Conservation (phyloP, 1,139 yeast species). For the Sugiyamaella japonica region DNA sequence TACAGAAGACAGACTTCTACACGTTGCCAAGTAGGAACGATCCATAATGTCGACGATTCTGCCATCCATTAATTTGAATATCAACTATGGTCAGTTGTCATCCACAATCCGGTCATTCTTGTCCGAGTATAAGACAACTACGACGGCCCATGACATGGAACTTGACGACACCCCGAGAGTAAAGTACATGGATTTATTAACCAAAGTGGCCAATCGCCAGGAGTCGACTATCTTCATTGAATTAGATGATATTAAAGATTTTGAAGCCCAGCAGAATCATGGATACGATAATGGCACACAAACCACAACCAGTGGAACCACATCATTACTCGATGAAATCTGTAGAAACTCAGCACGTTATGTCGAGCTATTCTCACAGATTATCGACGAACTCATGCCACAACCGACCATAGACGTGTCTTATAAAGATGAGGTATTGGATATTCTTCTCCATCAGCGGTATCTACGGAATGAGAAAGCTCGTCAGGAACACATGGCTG, state of each 20-base stretch:
- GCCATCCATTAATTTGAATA: slow-evolving; percentile 55
- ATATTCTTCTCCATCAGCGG: slow-evolving; percentile 89
- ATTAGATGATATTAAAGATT: slow-evolving; percentile 76
- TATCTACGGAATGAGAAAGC: slow-evolving; percentile 74
- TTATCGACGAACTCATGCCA: slow-evolving; percentile 82
- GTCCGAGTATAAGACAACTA: slow-evolving; percentile 31
- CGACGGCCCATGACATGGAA: slow-evolving; percentile 19
- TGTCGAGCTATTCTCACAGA: slow-evolving; percentile 70
- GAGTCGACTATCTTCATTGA: slow-evolving; percentile 66
- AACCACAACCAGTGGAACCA: slow-evolving; percentile 26
- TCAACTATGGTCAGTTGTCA: slow-evolving; percentile 52
- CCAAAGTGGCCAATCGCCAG: slow-evolving; percentile 82
- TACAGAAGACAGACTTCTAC: too few species aligned
- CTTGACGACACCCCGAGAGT: slow-evolving; percentile 39
- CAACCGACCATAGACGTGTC: slow-evolving; percentile 72
- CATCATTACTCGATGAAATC: slow-evolving; percentile 57
- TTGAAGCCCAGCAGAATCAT: slow-evolving; percentile 49
- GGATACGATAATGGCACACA: slow-evolving; percentile 33
- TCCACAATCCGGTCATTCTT: slow-evolving; percentile 30
- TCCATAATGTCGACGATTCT: slow-evolving; percentile 28
- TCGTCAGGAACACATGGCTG: slow-evolving; percentile 56
- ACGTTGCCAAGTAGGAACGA: too few species aligned
- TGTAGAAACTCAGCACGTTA: slow-evolving; percentile 75
- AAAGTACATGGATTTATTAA: slow-evolving; percentile 76
- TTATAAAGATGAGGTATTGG: slow-evolving; percentile 87